Base-by-base conservation (phyloP, 2,329 filamentous ascomycete species). In the Lasiodiplodia gonubiensis region DNA sequence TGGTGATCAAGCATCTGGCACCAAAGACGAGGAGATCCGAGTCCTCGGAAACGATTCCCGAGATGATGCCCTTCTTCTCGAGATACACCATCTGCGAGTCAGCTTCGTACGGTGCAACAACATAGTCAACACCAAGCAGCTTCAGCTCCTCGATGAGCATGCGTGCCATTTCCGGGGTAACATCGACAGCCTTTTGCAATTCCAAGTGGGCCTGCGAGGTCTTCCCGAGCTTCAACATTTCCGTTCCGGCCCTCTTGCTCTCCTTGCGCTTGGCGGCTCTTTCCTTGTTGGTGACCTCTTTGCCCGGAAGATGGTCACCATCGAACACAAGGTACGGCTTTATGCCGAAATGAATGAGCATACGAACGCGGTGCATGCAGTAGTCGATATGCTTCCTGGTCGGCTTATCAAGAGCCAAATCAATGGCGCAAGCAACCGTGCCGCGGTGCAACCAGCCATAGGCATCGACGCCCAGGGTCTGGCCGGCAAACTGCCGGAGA, bases 361-460 rank as follows among this genome's bases (percentile, higher is more conserved):
- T 98, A 69, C 90, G 90, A 63, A 99, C 93, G 69, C 94, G 92
- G 75, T 92, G 88, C 86, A 99, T 90, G 64, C 91, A 91, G 73
- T 93, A 97, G 75, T 96, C 92, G 75, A 99, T 88, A 83, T 93
- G 96, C 92, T 92, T 96, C 65, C 88, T 90, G 0, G 94, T 98
- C 16, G 93, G 93, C 77, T 92, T 95, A 74, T 88, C 93, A 74
- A 94, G 86, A 42, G 93, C 95, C 70, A 99, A 86, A 74, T 98
- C 95, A 74, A 95, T 88, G 70, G 94, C 93, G 82, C 94, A 98
- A 60, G 92, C 88, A 71, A 96, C 90, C 55, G 93, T 93, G 65
- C 94, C 96, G 72, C 95, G 90, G 80, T 99, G 95, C 66, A 99
- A 89, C 95, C 96, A 99, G 77, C 94, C 95, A 85, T 99, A 99